These are phyloP conservation scores for Aspergillus affinis DNA, from an alignment of 495 filamentous ascomycete genomes.

Conservation along the genomic window DNA sequence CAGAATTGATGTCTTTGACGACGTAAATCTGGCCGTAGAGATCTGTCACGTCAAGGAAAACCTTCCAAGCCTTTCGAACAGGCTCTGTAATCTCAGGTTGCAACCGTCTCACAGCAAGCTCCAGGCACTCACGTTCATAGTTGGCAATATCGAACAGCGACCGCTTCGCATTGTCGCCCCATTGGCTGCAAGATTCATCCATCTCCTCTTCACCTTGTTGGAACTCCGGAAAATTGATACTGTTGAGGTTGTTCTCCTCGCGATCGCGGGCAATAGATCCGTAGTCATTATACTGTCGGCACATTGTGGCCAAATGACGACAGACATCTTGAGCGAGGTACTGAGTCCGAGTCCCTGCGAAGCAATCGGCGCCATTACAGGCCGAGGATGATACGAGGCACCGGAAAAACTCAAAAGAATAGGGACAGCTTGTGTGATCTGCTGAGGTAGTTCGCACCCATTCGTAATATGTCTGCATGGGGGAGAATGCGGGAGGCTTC, in stretches of 20 bases:
- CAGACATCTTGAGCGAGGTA: slow-evolving; percentile 31
- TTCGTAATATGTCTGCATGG: slow-evolving; percentile 11
- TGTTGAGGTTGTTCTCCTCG: slow-evolving; percentile 39
- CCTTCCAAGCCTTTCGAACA: slow-evolving; percentile 15
- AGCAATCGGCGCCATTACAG: slow-evolving; percentile 6
- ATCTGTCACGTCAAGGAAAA: slow-evolving; percentile 40
- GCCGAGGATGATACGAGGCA: slow-evolving; percentile 23
- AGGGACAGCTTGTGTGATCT: slow-evolving; percentile 37
- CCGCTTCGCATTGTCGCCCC: slow-evolving; percentile 13
- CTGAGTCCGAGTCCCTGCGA: slow-evolving; percentile 17
- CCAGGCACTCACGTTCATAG: slow-evolving; percentile 27
- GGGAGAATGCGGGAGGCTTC: too few relatives aligned
- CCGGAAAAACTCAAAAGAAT: slow-evolving; percentile 35
- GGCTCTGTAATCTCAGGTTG: slow-evolving; percentile 4
- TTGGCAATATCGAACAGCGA: slow-evolving; percentile 28
- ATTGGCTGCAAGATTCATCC: too few relatives aligned
- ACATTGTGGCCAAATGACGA: slow-evolving; percentile 35
- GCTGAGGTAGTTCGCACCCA: slow-evolving; percentile 40
- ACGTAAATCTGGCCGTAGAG: slow-evolving; percentile 43
- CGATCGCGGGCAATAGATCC: slow-evolving; percentile 31
- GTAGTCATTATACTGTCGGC: slow-evolving; percentile 44
- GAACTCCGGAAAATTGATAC: slow-evolving; percentile 40
- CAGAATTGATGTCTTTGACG: slow-evolving; percentile 24
- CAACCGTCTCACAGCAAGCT: slow-evolving; percentile 15
- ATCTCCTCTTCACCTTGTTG: background rate